Base-by-base conservation (phyloP, 768 basidiomycete species). In the Dacryopinax primogenitus region DNA sequence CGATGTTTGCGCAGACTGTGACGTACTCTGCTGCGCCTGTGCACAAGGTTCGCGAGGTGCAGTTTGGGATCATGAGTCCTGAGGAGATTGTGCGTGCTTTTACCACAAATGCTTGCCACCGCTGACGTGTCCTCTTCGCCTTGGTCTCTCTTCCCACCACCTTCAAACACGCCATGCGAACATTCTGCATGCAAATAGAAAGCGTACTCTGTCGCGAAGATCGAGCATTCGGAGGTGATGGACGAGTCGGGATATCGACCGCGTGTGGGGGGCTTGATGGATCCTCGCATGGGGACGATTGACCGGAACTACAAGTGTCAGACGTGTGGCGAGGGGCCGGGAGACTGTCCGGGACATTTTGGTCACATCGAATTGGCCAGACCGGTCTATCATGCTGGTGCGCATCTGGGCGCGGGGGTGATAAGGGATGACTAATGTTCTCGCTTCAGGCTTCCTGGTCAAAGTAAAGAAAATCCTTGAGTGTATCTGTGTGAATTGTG, bases 381-480 rank as follows among this genome's bases (percentile, higher is more conserved):
- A 71, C 93, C 95, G n/a, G 92, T 96, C 34, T 98, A 93, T 73
- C 95, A 98, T 76, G 88, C 92, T 76, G 92, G 92, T 91, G 76
- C 68, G 86, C 81, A 13, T 21, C 26, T 36, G 34, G 26, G 16
- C 18, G 30, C 21, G 13, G 18, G n/a, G 15, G 45, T 18, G 26
- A 15, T 58, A 28, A 9, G 51, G 3, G 13, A 3, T 64, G 32
- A 23, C 33, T 37, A 44, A 32, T 34, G 66, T 36, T 32, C 39
- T 64, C 3, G 12, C 16, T 23, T 15, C 71, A 88, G 93, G 96
- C 63, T 99, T 99, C 78, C 86, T 98, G 72, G 82, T 90, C 76
- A 98, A 98, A 85, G 93, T 98, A 76, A 99, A 99, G 82, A 98
- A 99, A 82, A 96, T 99, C 74, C 77, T 97, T 79, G 96, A 99